Evolutionary conservation across 768 basidiomycete species (phyloP).

Genomic region (Clitopilus hobsonii): DNA sequence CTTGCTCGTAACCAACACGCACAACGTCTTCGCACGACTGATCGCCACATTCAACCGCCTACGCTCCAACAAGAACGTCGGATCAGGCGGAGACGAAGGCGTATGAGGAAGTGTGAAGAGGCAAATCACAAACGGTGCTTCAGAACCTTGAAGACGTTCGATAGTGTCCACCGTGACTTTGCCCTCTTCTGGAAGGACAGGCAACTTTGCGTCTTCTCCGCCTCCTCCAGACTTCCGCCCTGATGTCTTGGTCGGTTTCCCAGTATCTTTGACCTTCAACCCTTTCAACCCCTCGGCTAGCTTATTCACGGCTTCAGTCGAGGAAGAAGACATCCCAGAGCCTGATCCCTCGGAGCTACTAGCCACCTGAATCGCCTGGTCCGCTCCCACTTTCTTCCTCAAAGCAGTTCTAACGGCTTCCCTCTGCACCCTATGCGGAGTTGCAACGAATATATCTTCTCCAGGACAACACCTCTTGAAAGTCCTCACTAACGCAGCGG

Average conservation of each 20-base stretch:
- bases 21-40: slow-evolving; percentile 46
- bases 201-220: no score
- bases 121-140: slow-evolving; percentile 50
- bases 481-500: slow-evolving; percentile 35
- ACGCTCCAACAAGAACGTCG: slow-evolving; percentile 42
- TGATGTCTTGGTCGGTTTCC: slow-evolving; percentile 12
- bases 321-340: background rate
- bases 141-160: slow-evolving; percentile 49
- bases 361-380: no score
- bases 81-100: slow-evolving; percentile 22
- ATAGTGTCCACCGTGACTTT: slow-evolving; percentile 44
- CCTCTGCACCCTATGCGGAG: slow-evolving; percentile 48
- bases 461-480: slow-evolving; percentile 32
- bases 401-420: slow-evolving; percentile 43
- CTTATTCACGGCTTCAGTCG: background rate
- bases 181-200: slow-evolving; percentile 2
- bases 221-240: background rate
- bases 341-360: no score
- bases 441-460: slow-evolving; percentile 47
- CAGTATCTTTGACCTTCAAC: slow-evolving; percentile 1
- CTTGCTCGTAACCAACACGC: slow-evolving; percentile 39
- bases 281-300: background rate
- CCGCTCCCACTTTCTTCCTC: slow-evolving; percentile 9
- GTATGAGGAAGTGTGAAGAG: slow-evolving; percentile 41
- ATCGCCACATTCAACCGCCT: slow-evolving; percentile 49